Base-by-base conservation (phyloP, 768 basidiomycete genomes). In the Chalciporus sphaerocephalus region DNA sequence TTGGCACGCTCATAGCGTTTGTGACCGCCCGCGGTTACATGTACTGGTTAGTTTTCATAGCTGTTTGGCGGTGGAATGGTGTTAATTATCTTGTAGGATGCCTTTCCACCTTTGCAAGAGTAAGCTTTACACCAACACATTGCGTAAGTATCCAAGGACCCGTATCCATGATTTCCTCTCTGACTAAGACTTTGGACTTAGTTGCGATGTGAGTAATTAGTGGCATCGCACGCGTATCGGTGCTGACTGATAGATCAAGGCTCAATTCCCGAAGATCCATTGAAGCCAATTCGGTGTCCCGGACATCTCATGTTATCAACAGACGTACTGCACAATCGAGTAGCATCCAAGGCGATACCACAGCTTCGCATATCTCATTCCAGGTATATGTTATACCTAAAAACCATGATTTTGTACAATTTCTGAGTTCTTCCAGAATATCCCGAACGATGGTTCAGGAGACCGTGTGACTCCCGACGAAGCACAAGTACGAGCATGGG, bases 111-210 rank as follows among this genome's bases (percentile, higher is more conserved):
- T 34, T 23, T 25, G 18, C 16, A 40, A 38, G 18, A 40, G 40
- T 7, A 52, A 46, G 22, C 21, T 36, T 27, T 27, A 27, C 9
- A 10, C 27, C 27, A 27, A 27, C 10, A 12, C 27, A 8, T 20
- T 42, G n/a, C 38, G 41, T 53, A 38, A 34, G 37, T 52, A n/a
- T n/a, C n/a, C 27, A 13, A 6, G 11, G 11, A 21, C 32, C 12
- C 21, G 9, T 9, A 32, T 25, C 18, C 24, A 20, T 28, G 44
- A 35, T 20, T 17, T 12, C 16, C n/a, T 17, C 22, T 33, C 18
- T 42, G 25, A 35, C n/a, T 34, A 11, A 9, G 0, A 22, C 17
- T 22, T 22, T 40, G 13, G 10, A 18, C 38, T 16, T 6, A 40
- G 51, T 46, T 33, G 23, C 44, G 20, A 42, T 39, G 42, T 28